Base-by-base conservation (phyloP, 352 stramenopile genomes). In the Globisporangium spiculum region DNA sequence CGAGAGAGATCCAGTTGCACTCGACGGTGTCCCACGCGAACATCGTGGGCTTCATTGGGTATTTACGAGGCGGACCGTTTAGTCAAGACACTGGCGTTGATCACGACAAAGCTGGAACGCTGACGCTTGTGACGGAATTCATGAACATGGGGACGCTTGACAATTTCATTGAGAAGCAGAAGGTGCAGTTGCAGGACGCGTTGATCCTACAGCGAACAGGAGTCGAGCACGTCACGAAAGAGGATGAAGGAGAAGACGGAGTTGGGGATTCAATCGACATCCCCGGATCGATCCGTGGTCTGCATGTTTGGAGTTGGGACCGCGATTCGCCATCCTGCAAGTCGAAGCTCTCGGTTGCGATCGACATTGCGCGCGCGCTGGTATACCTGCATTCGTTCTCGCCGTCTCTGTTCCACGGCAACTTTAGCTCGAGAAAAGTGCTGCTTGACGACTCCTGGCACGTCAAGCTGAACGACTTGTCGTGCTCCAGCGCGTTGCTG, bases 1-100 rank as follows among this genome's bases (percentile, higher is more conserved):
- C 38, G 54, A n/a, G 38, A 18, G 84, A 94, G 55, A 72, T 94
- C 16, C 77, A 78, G 34, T 73, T 86, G 20, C 77, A 88, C 68
- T 79, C 86, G 24, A 69, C 79, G 44, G 78, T 94, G 38, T 79
- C 73, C 14, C 86, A 94, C 60, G 79, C 83, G 12, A 86, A 88
- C 64, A 75, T 94, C 22, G 80, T 84, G 56, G 59, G 76, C 14
- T 94, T 92, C 62, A 73, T 90, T 26, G 84, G 87, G 7, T 84
- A 74, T 20, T 20, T 79, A 14, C 55, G 62, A 58, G 65, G 52
- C 27, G 55, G 44, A 9, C 57, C 54, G 22, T 63, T 14, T 10
- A 36, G 41, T 14, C 60, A 30, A 24, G 72, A 56, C 56, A 18
- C 6, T 16, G 27, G 22, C 6, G 3, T n/a, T 5, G 16, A 63